These are phyloP conservation scores for Colletotrichum salicis DNA, from an alignment of 2,329 filamentous ascomycete species.

Conservation along the genomic window DNA sequence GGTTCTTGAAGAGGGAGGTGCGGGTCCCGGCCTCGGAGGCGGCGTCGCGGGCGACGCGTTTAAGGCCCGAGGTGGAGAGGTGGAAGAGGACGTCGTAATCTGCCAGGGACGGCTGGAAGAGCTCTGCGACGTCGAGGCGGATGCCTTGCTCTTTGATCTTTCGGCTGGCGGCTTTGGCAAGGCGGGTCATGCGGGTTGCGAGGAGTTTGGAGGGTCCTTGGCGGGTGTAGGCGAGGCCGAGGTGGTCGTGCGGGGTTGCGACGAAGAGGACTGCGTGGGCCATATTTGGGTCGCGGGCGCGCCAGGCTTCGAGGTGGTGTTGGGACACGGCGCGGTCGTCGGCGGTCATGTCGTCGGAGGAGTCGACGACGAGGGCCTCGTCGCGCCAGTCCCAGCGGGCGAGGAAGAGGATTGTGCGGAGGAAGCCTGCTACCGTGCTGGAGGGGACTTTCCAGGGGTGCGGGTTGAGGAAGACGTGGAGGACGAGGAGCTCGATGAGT, in stretches of 20 bases:
- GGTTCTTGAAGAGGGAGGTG: slow-evolving; percentile 79
- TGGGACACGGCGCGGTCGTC: slow-evolving; percentile 71
- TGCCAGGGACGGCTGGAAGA: slow-evolving; percentile 78
- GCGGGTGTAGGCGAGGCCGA: slow-evolving; percentile 83
- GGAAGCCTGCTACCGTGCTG: slow-evolving; percentile 81
- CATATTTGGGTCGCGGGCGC: slow-evolving; percentile 88
- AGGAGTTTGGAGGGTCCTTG: slow-evolving; percentile 80
- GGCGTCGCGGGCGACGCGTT: slow-evolving; percentile 51
- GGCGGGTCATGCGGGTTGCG: slow-evolving; percentile 81
- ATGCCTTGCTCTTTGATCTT: slow-evolving; percentile 65
- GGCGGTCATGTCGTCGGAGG: slow-evolving; percentile 71
- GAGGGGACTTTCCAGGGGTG: slow-evolving; percentile 84
- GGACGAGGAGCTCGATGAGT: slow-evolving; percentile 84
- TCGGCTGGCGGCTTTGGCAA: slow-evolving; percentile 81
- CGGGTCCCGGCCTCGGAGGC: slow-evolving; percentile 48
- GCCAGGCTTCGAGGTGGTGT: slow-evolving; percentile 83
- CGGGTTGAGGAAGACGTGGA: slow-evolving; percentile 81
- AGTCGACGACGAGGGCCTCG: slow-evolving; percentile 83
- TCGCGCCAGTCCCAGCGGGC: slow-evolving; percentile 92
- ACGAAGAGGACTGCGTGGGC: slow-evolving; percentile 85
- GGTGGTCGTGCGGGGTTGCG: slow-evolving; percentile 80
- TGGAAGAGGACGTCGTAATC: slow-evolving; percentile 92
- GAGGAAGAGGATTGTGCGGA: slow-evolving; percentile 82
- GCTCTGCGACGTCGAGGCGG: slow-evolving; percentile 62
- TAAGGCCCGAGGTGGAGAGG: slow-evolving; percentile 67